Base-by-base conservation (phyloP, 1,284 basidiomycete genomes). In the Omphalotus olearius region DNA sequence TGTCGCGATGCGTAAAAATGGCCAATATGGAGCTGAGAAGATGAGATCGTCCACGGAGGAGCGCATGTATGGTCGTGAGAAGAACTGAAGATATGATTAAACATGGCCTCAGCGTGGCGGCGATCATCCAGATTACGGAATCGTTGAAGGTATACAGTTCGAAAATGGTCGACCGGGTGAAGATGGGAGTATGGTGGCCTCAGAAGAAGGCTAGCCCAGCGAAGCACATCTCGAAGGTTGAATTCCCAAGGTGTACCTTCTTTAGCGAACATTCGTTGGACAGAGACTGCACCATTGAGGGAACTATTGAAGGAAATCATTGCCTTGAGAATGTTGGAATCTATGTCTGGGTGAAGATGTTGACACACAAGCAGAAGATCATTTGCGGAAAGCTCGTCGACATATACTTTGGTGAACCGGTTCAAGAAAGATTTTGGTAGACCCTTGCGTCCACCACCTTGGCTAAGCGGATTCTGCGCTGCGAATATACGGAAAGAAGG, bases 161-260 rank as follows among this genome's bases (percentile, higher is more conserved):
- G 76, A 10, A 95, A 72, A 60, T 84, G 83, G 45, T 83, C 77
- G 16, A 73, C 68, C 0, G 91, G 87, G 58, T 85, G 76, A n/a
- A 52, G 40, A 16, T 65, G 60, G 17, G 65, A 69, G n/a, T 60
- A 56, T 4, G 61, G 61, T 7, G 69, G 54, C 4, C 66, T 57
- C 41, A 68, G 66, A 13, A 82, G 63, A 51, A 94, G 82, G 18
- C 63, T 64, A 25, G 83, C 88, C 96, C 97, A 99, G 46, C 97
- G 84, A 56, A 96, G 83, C 38, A 98, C 78, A 68, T 99, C 97
- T 36, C 97, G 89, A 48, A 99, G 75, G 65, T 99, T 99, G 75
- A 99, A 98, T 65, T 99, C 97, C 97, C 97, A 99, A 1, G 97
- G 97, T 47, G 83, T 80, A 7, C 97, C 97, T 56, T 90, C 83